Percentiles rank a stretch among this genome's conserved stretches.
Conservation (phyloP, 2,329 filamentous ascomycete species). For the Talaromyces amestolkiae region DNA sequence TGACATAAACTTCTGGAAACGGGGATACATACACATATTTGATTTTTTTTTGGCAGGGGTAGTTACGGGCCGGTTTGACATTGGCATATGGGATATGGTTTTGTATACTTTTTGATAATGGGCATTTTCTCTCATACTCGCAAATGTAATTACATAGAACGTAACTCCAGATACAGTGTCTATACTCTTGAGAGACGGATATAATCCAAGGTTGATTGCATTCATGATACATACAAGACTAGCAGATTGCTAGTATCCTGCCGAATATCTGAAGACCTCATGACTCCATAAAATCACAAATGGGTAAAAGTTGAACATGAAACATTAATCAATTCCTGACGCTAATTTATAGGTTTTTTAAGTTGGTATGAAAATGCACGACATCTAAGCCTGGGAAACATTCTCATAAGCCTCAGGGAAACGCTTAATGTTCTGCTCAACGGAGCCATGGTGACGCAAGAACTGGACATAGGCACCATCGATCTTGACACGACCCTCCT, state of each 20-base stretch:
- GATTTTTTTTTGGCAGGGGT: neutral
- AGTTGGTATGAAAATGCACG: neutral
- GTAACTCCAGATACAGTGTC: neutral
- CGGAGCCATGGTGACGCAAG: constrained; percentile 85
- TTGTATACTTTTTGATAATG: neutral
- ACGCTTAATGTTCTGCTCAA: constrained; percentile 83
- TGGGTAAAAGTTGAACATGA: constrained; percentile 14
- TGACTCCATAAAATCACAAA: constrained; percentile 16
- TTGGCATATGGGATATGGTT: neutral
- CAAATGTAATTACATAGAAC: neutral
- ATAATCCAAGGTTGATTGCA: constrained; percentile 10
- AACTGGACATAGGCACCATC: constrained; percentile 99
- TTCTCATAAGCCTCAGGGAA: constrained; percentile 82
- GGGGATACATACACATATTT: neutral
- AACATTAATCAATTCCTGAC: constrained; percentile 19
- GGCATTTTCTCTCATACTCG: neutral
- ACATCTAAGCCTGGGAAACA: constrained; percentile 43
- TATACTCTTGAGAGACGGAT: neutral
- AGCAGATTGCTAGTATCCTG: constrained; percentile 1
- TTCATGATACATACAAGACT: constrained; percentile 14
- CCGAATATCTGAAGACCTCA: constrained; percentile 9
- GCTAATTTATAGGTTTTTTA: constrained; percentile 1
- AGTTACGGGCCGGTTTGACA: neutral
- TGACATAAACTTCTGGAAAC: neutral
- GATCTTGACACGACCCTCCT: constrained; percentile 87